These are phyloP conservation scores for Boletus fagicola DNA, from an alignment of 768 basidiomycete species.

Conservation along the genomic window DNA sequence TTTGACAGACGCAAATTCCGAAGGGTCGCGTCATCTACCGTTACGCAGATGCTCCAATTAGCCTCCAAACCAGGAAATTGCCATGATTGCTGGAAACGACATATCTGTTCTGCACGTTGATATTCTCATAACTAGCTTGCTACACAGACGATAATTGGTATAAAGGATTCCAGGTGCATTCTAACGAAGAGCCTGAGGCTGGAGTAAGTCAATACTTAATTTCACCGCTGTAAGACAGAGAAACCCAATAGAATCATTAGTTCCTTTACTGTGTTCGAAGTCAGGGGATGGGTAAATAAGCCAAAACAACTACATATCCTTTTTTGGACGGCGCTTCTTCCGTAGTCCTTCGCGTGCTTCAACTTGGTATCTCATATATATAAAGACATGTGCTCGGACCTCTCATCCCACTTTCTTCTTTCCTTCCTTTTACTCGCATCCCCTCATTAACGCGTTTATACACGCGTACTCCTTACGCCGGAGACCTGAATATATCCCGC, in stretches of 20 bases:
- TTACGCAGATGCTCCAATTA: background rate
- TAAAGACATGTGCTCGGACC: background rate
- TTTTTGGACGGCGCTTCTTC: background rate
- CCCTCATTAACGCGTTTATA: background rate
- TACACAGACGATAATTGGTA: background rate
- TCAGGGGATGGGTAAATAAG: background rate
- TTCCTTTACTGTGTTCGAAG: background rate
- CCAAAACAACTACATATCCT: background rate
- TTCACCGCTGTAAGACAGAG: background rate
- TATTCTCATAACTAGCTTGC: background rate
- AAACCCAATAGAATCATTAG: no score
- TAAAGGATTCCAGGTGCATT: background rate
- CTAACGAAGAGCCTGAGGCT: background rate
- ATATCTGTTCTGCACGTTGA: background rate
- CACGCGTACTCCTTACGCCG: background rate
- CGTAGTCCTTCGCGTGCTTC: background rate
- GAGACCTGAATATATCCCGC: background rate
- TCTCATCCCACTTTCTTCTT: background rate
- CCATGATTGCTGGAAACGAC: background rate
- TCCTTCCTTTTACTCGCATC: background rate
- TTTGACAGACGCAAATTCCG: background rate
- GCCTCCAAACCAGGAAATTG: background rate
- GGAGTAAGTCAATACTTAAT: background rate
- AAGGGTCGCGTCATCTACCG: background rate
- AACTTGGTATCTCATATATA: constrained; percentile 1